Base-by-base conservation (phyloP, 768 basidiomycete species). In the Sistotremastrum niveocremeum region DNA sequence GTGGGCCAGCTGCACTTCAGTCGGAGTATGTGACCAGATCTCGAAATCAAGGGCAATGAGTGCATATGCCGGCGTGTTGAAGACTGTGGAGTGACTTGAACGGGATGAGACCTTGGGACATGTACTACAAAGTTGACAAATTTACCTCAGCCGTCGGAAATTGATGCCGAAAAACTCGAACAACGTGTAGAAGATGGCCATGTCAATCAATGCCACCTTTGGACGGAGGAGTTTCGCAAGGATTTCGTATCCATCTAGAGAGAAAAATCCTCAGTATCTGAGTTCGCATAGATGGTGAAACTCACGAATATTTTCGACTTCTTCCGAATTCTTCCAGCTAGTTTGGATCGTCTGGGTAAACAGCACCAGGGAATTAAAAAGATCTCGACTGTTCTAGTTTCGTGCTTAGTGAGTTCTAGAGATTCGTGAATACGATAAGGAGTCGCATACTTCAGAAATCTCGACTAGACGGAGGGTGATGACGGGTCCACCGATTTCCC, bases 271-370 rank as follows among this genome's bases (percentile, higher is more conserved):
- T 51, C 6, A 41, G 44, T 41, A 28, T 12, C 36, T 40, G 10
- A 12, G 9, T 4, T 31, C 42, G 35, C 4, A 41, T 33, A 11
- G n/a, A 10, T 37, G 39, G 9, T 38, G n/a, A 3, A 8, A 69
- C 82, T 55, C 54, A 90, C 89, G 77, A 45, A 90, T 63, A 34
- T 81, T 70, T 57, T 94, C 91, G 81, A 93, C 89, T 53, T 95
- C 93, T 57, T 93, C 91, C 34, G 86, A 91, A 55, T 88, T 89
- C 55, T 86, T 77, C 93, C 93, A 97, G 54, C 77, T 85, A 52
- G 84, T 81, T 51, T 76, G 76, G 39, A 95, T 59, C 2, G 83
- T 76, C 53, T 93, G 88, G 6, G 76, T 72, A 20, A 94, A 61
- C 30, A 91, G 75, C 3, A 78, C 66, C 5, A 91, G 60, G 0